phyloP scores from a whole-genome alignment of 106 monocot genomes.

The Apostasia ramifera region DNA sequence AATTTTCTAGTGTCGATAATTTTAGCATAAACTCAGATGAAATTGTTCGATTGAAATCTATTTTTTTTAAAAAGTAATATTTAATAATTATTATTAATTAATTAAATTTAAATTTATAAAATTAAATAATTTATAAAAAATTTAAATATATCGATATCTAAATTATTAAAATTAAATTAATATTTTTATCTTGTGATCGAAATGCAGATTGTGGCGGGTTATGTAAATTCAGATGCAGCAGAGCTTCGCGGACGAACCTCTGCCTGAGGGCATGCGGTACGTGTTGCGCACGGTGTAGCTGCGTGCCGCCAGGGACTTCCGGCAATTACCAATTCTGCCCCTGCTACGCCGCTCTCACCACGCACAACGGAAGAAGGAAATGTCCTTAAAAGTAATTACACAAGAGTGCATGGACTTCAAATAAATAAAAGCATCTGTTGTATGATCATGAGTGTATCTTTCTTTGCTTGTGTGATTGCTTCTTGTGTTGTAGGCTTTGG shows the following conservation, averaged over 20 bases:
- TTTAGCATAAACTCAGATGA: no score
- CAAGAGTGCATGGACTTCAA: background rate
- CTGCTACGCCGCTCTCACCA: conserved; percentile 39
- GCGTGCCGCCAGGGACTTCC: conserved; percentile 48
- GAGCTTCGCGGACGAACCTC: conserved; percentile 33
- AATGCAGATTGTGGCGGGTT: conserved; percentile 24
- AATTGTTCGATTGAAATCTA: no score
- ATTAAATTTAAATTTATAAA: no score
- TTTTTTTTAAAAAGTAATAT: no score
- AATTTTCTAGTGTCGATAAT: no score
- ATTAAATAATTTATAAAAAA: no score
- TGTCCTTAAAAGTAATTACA: conserved; percentile 26
- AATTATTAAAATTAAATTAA: no score
- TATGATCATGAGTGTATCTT: background rate
- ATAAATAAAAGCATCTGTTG: background rate
- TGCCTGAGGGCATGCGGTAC: conserved; percentile 42
- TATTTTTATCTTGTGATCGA: background rate
- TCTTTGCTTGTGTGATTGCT: background rate
- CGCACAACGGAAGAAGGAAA: conserved; percentile 22
- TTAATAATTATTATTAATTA: no score
- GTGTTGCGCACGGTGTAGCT: conserved; percentile 44
- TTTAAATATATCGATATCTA: no score
- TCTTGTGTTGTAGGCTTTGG: background rate
- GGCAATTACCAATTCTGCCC: conserved; percentile 43
- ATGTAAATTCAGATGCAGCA: conserved; percentile 28